Evolutionary conservation across 2,329 filamentous ascomycete genomes (phyloP), one percentile per base, ranked within the genome.

Genomic region (Trichophyton simii): DNA sequence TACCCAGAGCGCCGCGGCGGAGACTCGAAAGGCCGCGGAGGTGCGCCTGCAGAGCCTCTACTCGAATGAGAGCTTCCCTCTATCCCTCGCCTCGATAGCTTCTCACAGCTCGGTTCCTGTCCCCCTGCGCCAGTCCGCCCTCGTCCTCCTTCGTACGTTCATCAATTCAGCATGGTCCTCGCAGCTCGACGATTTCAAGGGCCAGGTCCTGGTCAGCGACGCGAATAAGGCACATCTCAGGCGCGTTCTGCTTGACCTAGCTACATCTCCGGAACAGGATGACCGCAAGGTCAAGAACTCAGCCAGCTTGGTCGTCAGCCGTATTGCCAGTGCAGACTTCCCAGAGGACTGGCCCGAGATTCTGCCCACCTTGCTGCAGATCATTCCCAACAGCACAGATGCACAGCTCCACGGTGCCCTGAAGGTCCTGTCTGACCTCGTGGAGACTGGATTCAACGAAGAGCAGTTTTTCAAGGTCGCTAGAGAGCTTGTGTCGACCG

Each of bases 381-480:
- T 91, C 58, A 88, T 97, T 69, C 83, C 87, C 60, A 82, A 80
- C 60, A 90, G 89, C 64, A 85, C 80, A 65, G 89, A 96, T 68
- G 78, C 80, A 55, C 91, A 96, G 71, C 79, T 96, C 58, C 91
- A 96, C 72, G 94, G 94, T 59, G 89, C 92, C 7, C 79, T 99
- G 63, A 88, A 88, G 72, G 91, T 97, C 25, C 83, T 99, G 52
- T 81, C 84, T 66, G 92, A 97, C 73, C 80, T 99, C 54, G 89
- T 99, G 28, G 91, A 97, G 65, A 92, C 96, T 70, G 91, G 89
- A 66, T 83, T 99, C 73, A 95, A 87, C 70, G 92, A 97, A 72
- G 88, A 91, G 64, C 91, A 96, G 68, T 99, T 99, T 80, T 96
- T 97, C 73, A 83, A 82, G 62, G 89, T 95, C 68, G 94, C 92